These are phyloP conservation scores for Prunus mume DNA, from an alignment of 306 rosid genomes.

Conservation along the genomic window DNA sequence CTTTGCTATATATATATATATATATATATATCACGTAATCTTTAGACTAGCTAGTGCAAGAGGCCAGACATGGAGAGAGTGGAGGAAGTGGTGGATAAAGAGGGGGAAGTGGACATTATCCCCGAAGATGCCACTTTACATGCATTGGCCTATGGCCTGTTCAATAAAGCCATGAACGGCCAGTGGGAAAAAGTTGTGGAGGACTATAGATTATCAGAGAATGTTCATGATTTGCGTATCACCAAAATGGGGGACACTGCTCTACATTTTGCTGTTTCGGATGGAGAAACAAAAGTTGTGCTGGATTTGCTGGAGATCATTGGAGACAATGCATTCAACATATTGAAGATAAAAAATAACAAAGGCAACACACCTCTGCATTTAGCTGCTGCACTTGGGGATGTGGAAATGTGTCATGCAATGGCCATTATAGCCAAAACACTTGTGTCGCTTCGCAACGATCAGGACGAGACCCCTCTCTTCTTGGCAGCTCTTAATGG, in stretches of 20 bases:
- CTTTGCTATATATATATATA: too few relatives aligned
- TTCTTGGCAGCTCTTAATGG: conserved; percentile 36
- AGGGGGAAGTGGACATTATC: too few relatives aligned
- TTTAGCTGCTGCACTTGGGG: conserved; percentile 44
- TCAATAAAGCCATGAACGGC: conserved; percentile 34
- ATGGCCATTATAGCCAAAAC: not conserved
- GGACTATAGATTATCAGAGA: conserved; percentile 14
- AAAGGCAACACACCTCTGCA: conserved; percentile 46
- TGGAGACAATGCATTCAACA: not conserved
- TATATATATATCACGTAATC: too few relatives aligned
- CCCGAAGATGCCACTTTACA: not conserved
- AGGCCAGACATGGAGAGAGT: too few relatives aligned
- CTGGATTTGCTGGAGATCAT: conserved; percentile 22
- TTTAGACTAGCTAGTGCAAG: too few relatives aligned
- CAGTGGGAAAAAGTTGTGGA: conserved; percentile 28
- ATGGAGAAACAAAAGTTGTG: conserved; percentile 1
- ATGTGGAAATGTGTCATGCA: conserved; percentile 25
- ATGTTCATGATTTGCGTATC: conserved; percentile 27
- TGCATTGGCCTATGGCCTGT: conserved; percentile 10
- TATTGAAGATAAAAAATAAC: conserved; percentile 23
- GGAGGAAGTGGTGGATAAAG: too few relatives aligned
- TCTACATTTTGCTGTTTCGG: conserved; percentile 27
- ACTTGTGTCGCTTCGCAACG: not conserved
- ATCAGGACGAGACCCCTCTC: conserved; percentile 36
- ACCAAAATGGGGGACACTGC: conserved; percentile 41